phyloP scores from a whole-genome alignment of 2,329 filamentous ascomycete genomes.

The Nemania sp. region DNA sequence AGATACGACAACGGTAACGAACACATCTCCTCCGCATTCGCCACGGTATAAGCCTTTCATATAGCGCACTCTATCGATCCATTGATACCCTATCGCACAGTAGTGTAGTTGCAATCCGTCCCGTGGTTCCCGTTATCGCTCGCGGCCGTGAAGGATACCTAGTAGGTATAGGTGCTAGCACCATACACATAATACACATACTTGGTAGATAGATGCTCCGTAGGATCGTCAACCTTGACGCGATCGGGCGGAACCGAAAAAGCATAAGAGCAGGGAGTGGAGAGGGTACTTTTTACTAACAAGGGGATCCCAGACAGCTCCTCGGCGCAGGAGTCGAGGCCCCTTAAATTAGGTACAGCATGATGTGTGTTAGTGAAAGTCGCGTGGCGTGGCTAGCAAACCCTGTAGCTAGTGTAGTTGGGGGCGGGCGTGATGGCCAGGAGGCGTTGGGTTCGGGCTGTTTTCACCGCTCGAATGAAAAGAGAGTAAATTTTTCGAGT shows the following conservation, averaged over 20 bases:
- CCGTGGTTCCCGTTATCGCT: not conserved
- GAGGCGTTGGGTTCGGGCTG: not conserved
- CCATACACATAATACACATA: too few relatives aligned
- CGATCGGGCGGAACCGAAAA: conserved; percentile 8
- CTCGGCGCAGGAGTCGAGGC: not conserved
- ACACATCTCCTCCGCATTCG: not conserved
- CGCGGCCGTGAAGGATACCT: too few relatives aligned
- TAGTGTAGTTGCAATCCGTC: not conserved
- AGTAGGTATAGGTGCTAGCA: not conserved
- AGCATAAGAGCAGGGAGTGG: conserved; percentile 5
- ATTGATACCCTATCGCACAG: not conserved
- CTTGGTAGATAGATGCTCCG: not conserved
- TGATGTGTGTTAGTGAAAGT: not conserved
- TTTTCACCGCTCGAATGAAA: not conserved
- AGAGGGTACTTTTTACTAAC: conserved; percentile 7
- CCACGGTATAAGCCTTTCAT: not conserved
- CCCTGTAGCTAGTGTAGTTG: not conserved
- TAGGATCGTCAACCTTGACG: conserved; percentile 28
- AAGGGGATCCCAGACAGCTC: conserved; percentile 12
- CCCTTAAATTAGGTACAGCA: conserved; percentile 9
- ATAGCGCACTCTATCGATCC: too few relatives aligned
- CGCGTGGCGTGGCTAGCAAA: conserved; percentile 1
- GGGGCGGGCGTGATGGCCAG: too few relatives aligned
- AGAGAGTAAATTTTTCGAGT: not conserved
- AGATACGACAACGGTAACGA: not conserved